Base-by-base conservation (phyloP, 352 stramenopile genomes). In the Globisporangium spiculum region DNA sequence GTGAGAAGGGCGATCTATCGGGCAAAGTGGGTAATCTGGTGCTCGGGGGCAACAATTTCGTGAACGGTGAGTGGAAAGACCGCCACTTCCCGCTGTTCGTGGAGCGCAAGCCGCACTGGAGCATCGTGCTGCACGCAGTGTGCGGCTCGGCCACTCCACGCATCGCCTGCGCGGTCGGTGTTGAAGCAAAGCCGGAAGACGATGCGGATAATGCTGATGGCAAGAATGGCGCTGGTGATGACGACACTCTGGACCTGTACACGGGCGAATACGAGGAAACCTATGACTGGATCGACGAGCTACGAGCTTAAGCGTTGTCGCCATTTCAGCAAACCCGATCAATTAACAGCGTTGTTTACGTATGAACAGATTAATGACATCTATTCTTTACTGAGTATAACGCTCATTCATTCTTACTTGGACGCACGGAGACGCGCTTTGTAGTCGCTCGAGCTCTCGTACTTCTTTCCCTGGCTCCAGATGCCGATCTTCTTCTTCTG, bases 381-480 rank as follows among this genome's bases (percentile, higher is more conserved):
- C 32, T n/a, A 60, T 30, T 9, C 27, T 62, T 55, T 30, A 32
- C 12, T 30, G 20, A 27, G 1, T 38, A 4, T 27, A 52, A 0
- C 27, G 14, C 4, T 44, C 10, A 6, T 50, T 41, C 4, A 8
- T 44, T 50, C 18, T n/a, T 53, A 70, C 56, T 70, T 70, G 57
- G 27, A 71, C 0, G 81, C 72, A n/a, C 81, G 80, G 67, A 88
- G 76, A 1, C 83, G 78, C n/a, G 79, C 82, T 62, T 93, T 93
- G 80, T 93, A 93, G 67, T 89, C 85, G 60, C 79, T 80, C 16
- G 85, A 84, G 59, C 70, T 88, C 75, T 93, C 83, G 67, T 89
- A 76, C 60, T 90, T 88, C 41, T 84, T 83, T 5, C 81, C 83
- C 48, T 95, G 83, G 54, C 76, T 85, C 89, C 89, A 97, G 60